Base-by-base conservation (phyloP, 768 basidiomycete species). In the Trametes meyenii region DNA sequence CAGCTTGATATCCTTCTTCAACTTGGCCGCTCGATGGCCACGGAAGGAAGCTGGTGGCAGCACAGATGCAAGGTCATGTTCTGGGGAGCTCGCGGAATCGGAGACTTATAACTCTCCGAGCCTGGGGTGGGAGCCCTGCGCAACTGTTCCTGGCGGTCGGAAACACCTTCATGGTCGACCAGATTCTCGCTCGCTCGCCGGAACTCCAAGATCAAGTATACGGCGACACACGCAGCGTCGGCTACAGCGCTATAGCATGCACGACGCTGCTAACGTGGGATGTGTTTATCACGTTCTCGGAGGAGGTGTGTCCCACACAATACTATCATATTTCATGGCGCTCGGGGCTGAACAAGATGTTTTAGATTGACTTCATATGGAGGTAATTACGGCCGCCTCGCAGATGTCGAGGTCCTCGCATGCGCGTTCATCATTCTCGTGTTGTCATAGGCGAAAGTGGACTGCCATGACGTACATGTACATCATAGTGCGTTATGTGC, bases 311-410 rank as follows among this genome's bases (percentile, higher is more conserved):
- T 52, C 21, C 6, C 8, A 12, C 23, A 17, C 33, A 16, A 23
- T 14, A 5, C n/a, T 8, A 33, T 8, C 29, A 8, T 19, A n/a
- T 14, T 4, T 4, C 29, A 33, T 16, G 13, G n/a, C 4, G 16
- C 23, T 11, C 35, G 11, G 16, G 21, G 1, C 16, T 55, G 24
- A 24, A 44, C 8, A 13, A 33, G 21, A 11, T 23, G 6, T 7
- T 49, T 1, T 39, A 71, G 70, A 58, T 69, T 3, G 68, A 71
- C 17, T 52, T 60, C 33, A 67, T 71, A 17, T 71, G 70, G 70
- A 56, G 43, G 70, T 69, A 40, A 54, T 66, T 52, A 14, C 7
- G 2, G 14, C 19, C 23, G 12, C 12, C 24, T 2, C 5, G 4
- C 2, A 33, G 29, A 8, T 33, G 8, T 8, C 29, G 8, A 33